These are phyloP conservation scores for Xylariaceae sp. DNA, from an alignment of 2,329 filamentous ascomycete species.

Conservation along the genomic window DNA sequence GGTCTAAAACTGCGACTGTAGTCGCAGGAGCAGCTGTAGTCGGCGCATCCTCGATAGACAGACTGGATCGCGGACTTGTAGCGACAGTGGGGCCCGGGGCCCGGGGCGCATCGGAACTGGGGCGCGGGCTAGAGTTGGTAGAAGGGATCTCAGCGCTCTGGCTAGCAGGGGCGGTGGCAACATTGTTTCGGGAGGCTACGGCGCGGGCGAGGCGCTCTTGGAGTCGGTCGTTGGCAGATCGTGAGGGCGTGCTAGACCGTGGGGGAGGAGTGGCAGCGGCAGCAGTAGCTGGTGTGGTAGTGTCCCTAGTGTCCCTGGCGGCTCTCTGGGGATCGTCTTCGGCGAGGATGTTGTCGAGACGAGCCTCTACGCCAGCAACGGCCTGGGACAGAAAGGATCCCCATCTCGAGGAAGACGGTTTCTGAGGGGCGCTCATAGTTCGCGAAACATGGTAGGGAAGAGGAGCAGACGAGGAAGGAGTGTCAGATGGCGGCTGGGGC, in stretches of 20 bases:
- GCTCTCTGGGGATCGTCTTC: conserved; percentile 62
- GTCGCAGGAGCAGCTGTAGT: conserved; percentile 9
- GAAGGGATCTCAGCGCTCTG: conserved; percentile 35
- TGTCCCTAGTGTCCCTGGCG: conserved; percentile 35
- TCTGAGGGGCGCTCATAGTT: conserved; percentile 48
- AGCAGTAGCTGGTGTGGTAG: conserved; percentile 23
- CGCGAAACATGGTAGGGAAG: too few species aligned
- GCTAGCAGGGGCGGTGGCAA: conserved; percentile 44
- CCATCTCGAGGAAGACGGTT: conserved; percentile 60
- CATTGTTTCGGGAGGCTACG: conserved; percentile 65
- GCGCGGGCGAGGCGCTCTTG: conserved; percentile 89
- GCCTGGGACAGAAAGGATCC: conserved; percentile 82
- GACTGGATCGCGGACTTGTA: conserved; percentile 18
- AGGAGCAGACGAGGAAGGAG: too few species aligned
- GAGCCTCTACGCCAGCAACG: conserved; percentile 89
- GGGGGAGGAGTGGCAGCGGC: conserved; percentile 21
- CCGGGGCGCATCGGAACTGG: conserved; percentile 38
- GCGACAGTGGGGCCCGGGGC: conserved; percentile 3
- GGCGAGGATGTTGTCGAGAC: conserved; percentile 85
- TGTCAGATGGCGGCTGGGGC: too few species aligned
- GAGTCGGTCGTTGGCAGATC: conserved; percentile 74
- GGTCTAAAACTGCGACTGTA: not conserved
- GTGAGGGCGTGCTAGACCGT: conserved; percentile 46
- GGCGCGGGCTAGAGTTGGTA: conserved; percentile 39
- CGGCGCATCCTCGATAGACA: conserved; percentile 20